phyloP scores from a whole-genome alignment of 148 eudicot genomes.

The Rhododendron simsii region DNA sequence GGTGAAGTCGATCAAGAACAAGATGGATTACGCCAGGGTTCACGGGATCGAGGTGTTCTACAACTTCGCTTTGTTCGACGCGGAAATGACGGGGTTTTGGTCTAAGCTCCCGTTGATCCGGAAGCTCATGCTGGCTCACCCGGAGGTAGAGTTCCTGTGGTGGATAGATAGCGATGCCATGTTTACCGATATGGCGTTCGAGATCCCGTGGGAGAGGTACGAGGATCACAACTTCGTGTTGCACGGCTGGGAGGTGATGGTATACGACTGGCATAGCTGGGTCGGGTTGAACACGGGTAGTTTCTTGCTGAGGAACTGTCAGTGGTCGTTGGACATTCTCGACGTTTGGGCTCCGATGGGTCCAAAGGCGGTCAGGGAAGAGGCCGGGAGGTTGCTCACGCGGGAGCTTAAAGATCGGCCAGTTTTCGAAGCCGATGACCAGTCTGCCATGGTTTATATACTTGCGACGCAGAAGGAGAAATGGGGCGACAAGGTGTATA shows the following conservation, averaged over 20 bases:
- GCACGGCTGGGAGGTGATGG: slow-evolving; percentile 78
- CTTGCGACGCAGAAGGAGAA: slow-evolving; percentile 50
- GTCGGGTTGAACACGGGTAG: slow-evolving; percentile 71
- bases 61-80: slow-evolving; percentile 61
- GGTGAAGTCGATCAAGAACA: slow-evolving; percentile 70
- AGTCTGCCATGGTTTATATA: slow-evolving; percentile 70
- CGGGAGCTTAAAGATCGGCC: slow-evolving; percentile 63
- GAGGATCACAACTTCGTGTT: slow-evolving; percentile 47
- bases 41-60: slow-evolving; percentile 76
- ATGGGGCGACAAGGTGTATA: slow-evolving; percentile 69
- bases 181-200: slow-evolving; percentile 82
- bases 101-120: slow-evolving; percentile 67
- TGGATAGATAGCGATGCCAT: slow-evolving; percentile 94
- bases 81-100: slow-evolving; percentile 80
- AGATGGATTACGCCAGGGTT: slow-evolving; percentile 76
- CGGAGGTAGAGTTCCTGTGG: slow-evolving; percentile 78
- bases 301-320: slow-evolving; percentile 61
- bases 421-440: slow-evolving; percentile 83
- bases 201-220: slow-evolving; percentile 71
- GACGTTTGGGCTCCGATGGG: slow-evolving; percentile 83
- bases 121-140: slow-evolving; percentile 60
- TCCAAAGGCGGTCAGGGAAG: slow-evolving; percentile 52
- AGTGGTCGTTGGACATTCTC: slow-evolving; percentile 69
- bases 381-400: slow-evolving; percentile 58
- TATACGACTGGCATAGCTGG: slow-evolving; percentile 73